Evolutionary conservation across 2,329 filamentous ascomycete genomes (phyloP).

Genomic region (Phialemonium atrogriseum): DNA sequence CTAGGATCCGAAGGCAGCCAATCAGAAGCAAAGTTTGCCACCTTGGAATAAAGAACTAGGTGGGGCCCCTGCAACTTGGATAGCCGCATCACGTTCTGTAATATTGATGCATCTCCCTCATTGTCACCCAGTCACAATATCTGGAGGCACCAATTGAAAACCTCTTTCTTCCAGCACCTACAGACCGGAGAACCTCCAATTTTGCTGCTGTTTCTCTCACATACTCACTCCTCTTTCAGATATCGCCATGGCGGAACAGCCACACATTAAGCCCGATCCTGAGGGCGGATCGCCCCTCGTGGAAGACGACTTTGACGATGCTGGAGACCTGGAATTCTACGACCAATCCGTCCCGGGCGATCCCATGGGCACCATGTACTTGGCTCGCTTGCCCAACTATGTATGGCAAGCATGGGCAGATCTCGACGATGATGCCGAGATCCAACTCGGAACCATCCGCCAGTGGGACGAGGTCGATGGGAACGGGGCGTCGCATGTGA

Average conservation of each 20-base stretch:
- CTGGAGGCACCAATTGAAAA: no score
- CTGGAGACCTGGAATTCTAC: slow-evolving; percentile 54
- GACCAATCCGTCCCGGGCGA: slow-evolving; percentile 22
- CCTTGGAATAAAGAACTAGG: no score
- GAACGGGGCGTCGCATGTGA: slow-evolving; percentile 38
- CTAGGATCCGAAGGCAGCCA: no score
- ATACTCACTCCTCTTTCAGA: no score
- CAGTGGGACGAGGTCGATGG: slow-evolving; percentile 47
- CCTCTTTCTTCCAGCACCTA: no score
- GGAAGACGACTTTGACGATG: slow-evolving; percentile 60
- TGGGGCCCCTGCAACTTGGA: no score
- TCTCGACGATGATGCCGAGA: slow-evolving; percentile 72
- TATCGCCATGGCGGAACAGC: slow-evolving; percentile 15
- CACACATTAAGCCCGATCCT: slow-evolving; percentile 35
- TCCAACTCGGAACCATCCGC: slow-evolving; percentile 69
- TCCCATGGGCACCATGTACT: slow-evolving; percentile 47
- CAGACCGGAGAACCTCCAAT: no score
- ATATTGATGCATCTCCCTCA: no score
- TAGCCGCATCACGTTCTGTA: no score
- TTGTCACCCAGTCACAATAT: no score
- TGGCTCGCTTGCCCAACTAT: slow-evolving; percentile 70
- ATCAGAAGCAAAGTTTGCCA: no score
- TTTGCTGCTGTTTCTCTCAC: no score
- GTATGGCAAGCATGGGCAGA: slow-evolving; percentile 73
- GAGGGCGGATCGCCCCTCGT: slow-evolving; percentile 36